Conservation (phyloP, 352 stramenopile genomes). For the Globisporangium barbulae region DNA sequence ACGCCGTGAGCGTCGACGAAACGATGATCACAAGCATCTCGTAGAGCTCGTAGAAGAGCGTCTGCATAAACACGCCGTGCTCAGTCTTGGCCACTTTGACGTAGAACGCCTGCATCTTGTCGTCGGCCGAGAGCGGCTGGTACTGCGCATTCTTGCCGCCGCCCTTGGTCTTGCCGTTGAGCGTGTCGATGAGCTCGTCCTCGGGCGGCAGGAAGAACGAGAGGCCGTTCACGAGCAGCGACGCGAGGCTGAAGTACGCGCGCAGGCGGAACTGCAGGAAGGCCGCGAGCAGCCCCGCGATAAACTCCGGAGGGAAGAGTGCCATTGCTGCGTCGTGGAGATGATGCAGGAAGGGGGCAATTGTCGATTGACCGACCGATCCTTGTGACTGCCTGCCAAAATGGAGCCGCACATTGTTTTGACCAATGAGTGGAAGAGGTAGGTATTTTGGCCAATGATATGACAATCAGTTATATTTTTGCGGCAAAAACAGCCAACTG, state of each 20-base stretch:
- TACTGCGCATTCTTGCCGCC: conserved; percentile 17
- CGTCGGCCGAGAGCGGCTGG: conserved; percentile 40
- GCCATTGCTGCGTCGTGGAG: conserved; percentile 32
- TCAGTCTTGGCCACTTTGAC: conserved; percentile 67
- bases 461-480: neutral
- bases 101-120: conserved; percentile 75
- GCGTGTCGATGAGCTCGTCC: conserved; percentile 61
- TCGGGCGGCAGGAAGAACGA: conserved; percentile 77
- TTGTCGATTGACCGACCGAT: neutral
- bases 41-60: conserved; percentile 81
- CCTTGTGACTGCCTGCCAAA: neutral
- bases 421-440: neutral
- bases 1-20: conserved; percentile 48
- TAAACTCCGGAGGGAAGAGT: conserved; percentile 74
- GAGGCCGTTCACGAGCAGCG: conserved; percentile 54
- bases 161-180: conserved; percentile 41
- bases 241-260: conserved; percentile 51
- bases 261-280: conserved; percentile 75
- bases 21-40: conserved; percentile 76
- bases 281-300: conserved; percentile 57
- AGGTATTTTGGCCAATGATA: neutral
- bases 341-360: neutral
- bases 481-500: neutral
- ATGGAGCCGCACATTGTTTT: conserved; percentile 3
- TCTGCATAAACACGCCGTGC: conserved; percentile 60